Evolutionary conservation across 2,329 filamentous ascomycete genomes (phyloP).

Genomic region (Meredithiella fracta): DNA sequence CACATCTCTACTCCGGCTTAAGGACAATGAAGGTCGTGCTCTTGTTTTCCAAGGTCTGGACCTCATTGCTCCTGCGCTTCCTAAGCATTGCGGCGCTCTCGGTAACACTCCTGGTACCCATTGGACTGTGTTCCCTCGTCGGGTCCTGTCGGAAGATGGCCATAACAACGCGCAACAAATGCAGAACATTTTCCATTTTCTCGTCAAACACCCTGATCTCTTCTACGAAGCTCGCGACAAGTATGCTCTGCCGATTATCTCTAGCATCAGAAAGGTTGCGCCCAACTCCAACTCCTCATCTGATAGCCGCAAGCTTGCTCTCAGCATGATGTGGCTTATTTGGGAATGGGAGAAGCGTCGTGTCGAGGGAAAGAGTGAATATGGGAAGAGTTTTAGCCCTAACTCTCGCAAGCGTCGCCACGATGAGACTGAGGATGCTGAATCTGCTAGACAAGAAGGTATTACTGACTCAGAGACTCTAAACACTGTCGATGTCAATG

Average conservation of each 20-base stretch:
- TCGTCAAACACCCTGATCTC: constrained; percentile 78
- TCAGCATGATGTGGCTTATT: constrained; percentile 81
- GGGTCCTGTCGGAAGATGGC: constrained; percentile 83
- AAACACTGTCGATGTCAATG: constrained; percentile 9
- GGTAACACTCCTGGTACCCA: constrained; percentile 58
- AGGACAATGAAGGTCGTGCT: constrained; percentile 84
- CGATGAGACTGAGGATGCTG: constrained; percentile 34
- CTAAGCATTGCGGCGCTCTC: constrained; percentile 57
- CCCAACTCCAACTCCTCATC: constrained; percentile 67
- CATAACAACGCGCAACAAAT: constrained; percentile 80
- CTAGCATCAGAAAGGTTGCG: constrained; percentile 75
- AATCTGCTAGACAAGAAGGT: constrained; percentile 2
- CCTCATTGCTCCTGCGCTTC: constrained; percentile 83
- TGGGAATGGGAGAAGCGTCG: constrained; percentile 85
- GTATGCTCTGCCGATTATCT: constrained; percentile 76
- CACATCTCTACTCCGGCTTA: constrained; percentile 73
- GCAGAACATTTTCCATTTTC: constrained; percentile 92
- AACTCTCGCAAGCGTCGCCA: constrained; percentile 58
- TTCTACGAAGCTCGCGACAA: constrained; percentile 93
- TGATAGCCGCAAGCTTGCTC: constrained; percentile 77
- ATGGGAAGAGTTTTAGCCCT: constrained; percentile 36
- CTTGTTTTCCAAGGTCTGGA: constrained; percentile 90
- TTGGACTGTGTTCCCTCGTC: constrained; percentile 80
- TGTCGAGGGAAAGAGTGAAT: constrained; percentile 39
- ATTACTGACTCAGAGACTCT: neutral